Evolutionary conservation across 768 basidiomycete species (phyloP), one percentile per base, ranked within the genome.

Genomic region (Leccinum boreale): DNA sequence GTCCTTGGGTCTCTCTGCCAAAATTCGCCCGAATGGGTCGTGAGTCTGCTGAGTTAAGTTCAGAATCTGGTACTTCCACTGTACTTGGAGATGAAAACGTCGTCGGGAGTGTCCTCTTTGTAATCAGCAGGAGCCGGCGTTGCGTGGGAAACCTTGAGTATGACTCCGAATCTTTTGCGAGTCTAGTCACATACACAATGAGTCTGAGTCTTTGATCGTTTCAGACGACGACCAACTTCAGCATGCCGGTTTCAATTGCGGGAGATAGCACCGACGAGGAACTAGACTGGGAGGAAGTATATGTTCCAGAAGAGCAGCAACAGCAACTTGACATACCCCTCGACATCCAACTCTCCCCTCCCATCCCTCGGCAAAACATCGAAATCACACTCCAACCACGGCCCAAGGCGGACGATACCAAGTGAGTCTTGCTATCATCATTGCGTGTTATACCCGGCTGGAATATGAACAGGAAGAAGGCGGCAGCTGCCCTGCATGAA

Each of bases 271-370:
- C 76, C 31, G 86, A 89, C 65, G 86, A 89, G 65, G 89, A 89
- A 44, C 78, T 83, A 59, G 89, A 92, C 67, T 90, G 89, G 89
- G 89, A 92, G 70, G 89, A 91, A 69, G 85, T 92, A 14, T 77
- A 79, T 42, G 82, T 90, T 3, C 79, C 82, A 29, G 77, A 70
- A n/a, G 44, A 58, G 14, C 57, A 58, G 8, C 56, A 61, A 45
- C 21, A 55, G 7, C 62, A 58, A n/a, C 23, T 67, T 29, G 57
- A 71, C 52, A 21, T 45, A 31, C 52, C 56, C 8, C 45, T 70
- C 35, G 70, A 72, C 50, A 62, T 68, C 39, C 67, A 69, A 42
- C 60, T 67, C 42, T 60, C 61, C 31, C 28, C 49, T n/a, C 62
- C 70, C 12, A 2, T 76, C 53, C 76, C 79, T 26, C 77, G 75